A percentile compares a stretch with the other conserved stretches of the same genome.
These are phyloP conservation scores for Penicillium desertorum DNA, from an alignment of 495 filamentous ascomycete genomes.

Conservation along the genomic window DNA sequence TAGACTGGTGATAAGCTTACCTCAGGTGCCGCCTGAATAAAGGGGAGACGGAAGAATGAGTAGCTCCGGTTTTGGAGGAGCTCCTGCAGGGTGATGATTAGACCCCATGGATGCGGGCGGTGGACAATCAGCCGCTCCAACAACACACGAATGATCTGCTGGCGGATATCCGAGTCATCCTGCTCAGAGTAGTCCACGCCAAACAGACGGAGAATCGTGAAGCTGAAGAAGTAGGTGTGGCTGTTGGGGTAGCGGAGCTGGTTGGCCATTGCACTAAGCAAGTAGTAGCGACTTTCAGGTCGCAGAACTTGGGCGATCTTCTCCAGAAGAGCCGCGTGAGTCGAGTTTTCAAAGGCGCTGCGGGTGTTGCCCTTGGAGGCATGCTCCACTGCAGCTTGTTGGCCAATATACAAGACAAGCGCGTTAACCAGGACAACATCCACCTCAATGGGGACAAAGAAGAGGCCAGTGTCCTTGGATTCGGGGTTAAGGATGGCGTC, in stretches of 20 bases:
- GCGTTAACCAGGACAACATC: constrained; percentile 75
- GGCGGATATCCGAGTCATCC: constrained; percentile 76
- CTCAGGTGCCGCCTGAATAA: constrained; percentile 84
- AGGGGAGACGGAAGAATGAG: constrained; percentile 87
- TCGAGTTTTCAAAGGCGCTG: constrained; percentile 67
- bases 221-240: constrained; percentile 90
- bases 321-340: constrained; percentile 73
- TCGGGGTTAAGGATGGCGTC: constrained; percentile 60
- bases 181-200: constrained; percentile 72
- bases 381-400: constrained; percentile 60
- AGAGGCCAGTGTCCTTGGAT: constrained; percentile 57
- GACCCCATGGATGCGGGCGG: constrained; percentile 94
- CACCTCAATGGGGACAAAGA: constrained; percentile 60
- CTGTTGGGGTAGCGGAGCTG: constrained; percentile 88
- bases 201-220: constrained; percentile 83
- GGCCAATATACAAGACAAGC: constrained; percentile 78
- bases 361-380: constrained; percentile 56
- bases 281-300: constrained; percentile 79
- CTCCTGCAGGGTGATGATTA: constrained; percentile 88
- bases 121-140: constrained; percentile 85
- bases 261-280: constrained; percentile 82
- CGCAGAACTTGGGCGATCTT: constrained; percentile 69
- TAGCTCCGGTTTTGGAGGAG: constrained; percentile 86
- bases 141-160: constrained; percentile 85
- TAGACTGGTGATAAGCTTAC: constrained; percentile 45